Evolutionary conservation across 2,329 filamentous ascomycete genomes (phyloP), one percentile per base, ranked within the genome.

Genomic region (Microascus cirrosus): DNA sequence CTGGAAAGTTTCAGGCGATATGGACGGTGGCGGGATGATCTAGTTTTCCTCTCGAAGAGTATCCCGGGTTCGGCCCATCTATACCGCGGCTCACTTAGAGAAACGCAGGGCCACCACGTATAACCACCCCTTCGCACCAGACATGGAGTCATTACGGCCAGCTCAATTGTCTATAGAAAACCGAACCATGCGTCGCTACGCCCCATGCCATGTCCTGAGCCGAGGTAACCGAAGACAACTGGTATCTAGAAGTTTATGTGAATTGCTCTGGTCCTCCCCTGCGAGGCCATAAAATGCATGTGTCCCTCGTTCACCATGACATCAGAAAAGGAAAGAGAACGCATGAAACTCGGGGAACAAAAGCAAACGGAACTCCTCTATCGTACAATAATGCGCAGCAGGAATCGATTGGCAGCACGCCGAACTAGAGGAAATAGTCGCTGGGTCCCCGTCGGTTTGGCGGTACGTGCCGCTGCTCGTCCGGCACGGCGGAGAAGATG

Each of bases 401-500:
- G 45, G 22, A 20, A 24, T 20, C 20, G 45, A 22, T 50, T 2
- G 15, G 15, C 45, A 24, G 13, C 22, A 32, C 20, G n/a, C 28
- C 18, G 18, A 58, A 61, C 68, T 70, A 87, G 66, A 89, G 73
- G 73, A 89, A 89, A 73, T 89, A 89, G 67, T 89, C 85, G 57
- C 82, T 82, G 18, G 84, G 82, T 32, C 84, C 83, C 62, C 84
- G 77, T 51, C 84, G 78, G 58, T 82, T 88, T 12, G 86, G 84
- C 2, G 90, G 90, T 10, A 93, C 86, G 58, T 90, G 88, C 60
- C 90, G 80, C 71, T 89, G 82, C 64, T 94, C 86, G 65, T 94
- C 90, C 0, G 90, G 89, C n/a, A 95, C 90, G 35, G 90, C 90
- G 34, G 84, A 87, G 76, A 95, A 95, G 67, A 95, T 94, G 70